phyloP scores from a whole-genome alignment of 192 early-diverging fungal species.

The Coemansia sp. region DNA sequence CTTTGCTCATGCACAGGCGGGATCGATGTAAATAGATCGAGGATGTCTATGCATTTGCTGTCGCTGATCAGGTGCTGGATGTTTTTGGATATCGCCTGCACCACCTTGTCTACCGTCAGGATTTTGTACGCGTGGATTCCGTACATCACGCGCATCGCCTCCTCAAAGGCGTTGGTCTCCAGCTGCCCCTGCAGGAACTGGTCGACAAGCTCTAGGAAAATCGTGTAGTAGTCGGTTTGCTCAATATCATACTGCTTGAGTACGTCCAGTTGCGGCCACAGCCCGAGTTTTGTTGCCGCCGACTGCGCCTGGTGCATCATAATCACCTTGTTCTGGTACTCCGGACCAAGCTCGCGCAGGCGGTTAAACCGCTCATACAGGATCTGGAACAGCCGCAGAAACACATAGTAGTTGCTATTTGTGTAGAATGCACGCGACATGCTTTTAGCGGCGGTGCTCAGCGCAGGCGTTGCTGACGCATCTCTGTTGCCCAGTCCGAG shows the following conservation, averaged over 20 bases:
- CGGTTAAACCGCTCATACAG: slow-evolving; percentile 80
- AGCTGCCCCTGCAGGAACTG: slow-evolving; percentile 81
- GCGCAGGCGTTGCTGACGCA: slow-evolving; percentile 15
- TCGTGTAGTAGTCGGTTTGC: slow-evolving; percentile 74
- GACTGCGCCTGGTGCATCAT: slow-evolving; percentile 43
- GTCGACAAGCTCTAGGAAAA: slow-evolving; percentile 73
- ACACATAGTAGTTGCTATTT: slow-evolving; percentile 84
- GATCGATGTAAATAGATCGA: slow-evolving; percentile 67
- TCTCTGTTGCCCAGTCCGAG: slow-evolving; percentile 32
- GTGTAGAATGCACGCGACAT: slow-evolving; percentile 78
- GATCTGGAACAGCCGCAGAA: slow-evolving; percentile 85
- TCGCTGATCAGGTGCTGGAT: slow-evolving; percentile 72
- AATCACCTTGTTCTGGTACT: slow-evolving; percentile 47
- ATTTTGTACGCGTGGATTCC: slow-evolving; percentile 87
- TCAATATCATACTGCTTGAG: slow-evolving; percentile 63
- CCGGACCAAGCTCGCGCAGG: slow-evolving; percentile 74
- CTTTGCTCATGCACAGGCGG: slow-evolving; percentile 55
- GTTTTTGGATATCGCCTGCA: slow-evolving; percentile 81
- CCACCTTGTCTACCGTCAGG: slow-evolving; percentile 89
- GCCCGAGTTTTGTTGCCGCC: slow-evolving; percentile 48
- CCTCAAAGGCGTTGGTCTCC: slow-evolving; percentile 84
- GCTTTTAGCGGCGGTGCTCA: slow-evolving; percentile 30
- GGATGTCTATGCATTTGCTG: slow-evolving; percentile 61
- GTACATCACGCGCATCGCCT: slow-evolving; percentile 82
- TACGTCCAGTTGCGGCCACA: slow-evolving; percentile 54